Evolutionary conservation across 73 alveolate genomes (phyloP).

Genomic region (Paramecium caudatum): DNA sequence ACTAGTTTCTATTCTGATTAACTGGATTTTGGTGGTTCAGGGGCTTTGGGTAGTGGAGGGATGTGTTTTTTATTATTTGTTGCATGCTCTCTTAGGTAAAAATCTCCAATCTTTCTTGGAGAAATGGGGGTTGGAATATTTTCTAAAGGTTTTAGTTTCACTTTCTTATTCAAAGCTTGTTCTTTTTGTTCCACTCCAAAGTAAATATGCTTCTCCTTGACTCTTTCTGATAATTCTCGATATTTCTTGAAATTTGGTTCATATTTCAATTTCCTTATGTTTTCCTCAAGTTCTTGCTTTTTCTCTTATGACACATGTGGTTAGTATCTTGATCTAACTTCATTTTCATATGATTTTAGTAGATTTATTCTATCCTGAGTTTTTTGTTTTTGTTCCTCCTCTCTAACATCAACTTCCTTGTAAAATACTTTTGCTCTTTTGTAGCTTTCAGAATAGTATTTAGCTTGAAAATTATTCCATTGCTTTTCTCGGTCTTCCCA

Average conservation of each 20-base stretch:
- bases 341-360: not conserved
- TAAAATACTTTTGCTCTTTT: not conserved
- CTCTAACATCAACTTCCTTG: not conserved
- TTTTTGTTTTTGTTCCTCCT: not conserved
- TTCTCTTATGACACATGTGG: constrained; percentile 39
- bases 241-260: constrained; percentile 71
- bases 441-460: constrained; percentile 41
- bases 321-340: not conserved
- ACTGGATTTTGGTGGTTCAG: constrained; percentile 58
- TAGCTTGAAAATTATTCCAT: constrained; percentile 56
- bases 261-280: constrained; percentile 55
- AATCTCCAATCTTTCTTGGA: constrained; percentile 70
- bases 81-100: constrained; percentile 54
- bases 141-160: constrained; percentile 27
- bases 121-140: constrained; percentile 45
- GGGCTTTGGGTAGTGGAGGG: constrained; percentile 48
- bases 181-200: constrained; percentile 25
- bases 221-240: constrained; percentile 54
- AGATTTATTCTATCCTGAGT: not conserved
- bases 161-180: not conserved
- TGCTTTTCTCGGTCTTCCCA: constrained; percentile 34
- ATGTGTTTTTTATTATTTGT: constrained; percentile 14
- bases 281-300: constrained; percentile 30
- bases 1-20: constrained; percentile 41
- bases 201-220: not conserved